Base-by-base conservation (phyloP, 2,329 filamentous ascomycete species). In the Botryotinia narcissicola region DNA sequence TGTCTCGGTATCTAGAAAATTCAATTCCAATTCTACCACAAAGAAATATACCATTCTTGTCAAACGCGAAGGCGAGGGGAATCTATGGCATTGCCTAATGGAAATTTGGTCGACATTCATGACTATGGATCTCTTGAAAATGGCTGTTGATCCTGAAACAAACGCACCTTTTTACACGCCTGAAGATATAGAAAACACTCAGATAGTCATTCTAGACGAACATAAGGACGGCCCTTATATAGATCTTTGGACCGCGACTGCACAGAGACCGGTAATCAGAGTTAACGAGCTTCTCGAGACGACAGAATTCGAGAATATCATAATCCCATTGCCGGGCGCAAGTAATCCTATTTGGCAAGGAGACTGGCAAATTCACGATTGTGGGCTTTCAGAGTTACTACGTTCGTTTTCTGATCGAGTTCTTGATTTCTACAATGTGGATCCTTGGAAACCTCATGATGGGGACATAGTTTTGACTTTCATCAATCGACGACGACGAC, bases 321-420 rank as follows among this genome's bases (percentile, higher is more conserved):
- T 81, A 40, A 61, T 81, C 35, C 79, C 79, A 3, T 67, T 81
- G 1, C 72, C 80, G 3, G 80, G 80, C 16, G 78, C 72, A 0
- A 77, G 75, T 59, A 81, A 80, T 63, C 79, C 80, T 1, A 66
- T 79, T 4, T 82, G 80, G 79, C 77, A 79, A 63, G 77, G 75
- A 42, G 78, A 81, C 73, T 81, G 79, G 79, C 69, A 77, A 25
- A 22, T 69, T n/a, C 74, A 75, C 32, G 54, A 73, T 29, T 82
- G 80, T 72, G 37, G 32, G 18, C 40, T 42, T 3, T 73, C 73
- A 1, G 37, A 70, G 18, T 29, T 64, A 29, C 25, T 73, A 9
- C 44, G 46, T 29, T 29, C 64, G 14, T 74, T 74, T 48, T 32
- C 61, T 2, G 29, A 63, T 51, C 63, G 70, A n/a, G 57, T 74